These are phyloP conservation scores for Salisapilia sapeloensis DNA, from an alignment of 352 stramenopile genomes.

Conservation along the genomic window DNA sequence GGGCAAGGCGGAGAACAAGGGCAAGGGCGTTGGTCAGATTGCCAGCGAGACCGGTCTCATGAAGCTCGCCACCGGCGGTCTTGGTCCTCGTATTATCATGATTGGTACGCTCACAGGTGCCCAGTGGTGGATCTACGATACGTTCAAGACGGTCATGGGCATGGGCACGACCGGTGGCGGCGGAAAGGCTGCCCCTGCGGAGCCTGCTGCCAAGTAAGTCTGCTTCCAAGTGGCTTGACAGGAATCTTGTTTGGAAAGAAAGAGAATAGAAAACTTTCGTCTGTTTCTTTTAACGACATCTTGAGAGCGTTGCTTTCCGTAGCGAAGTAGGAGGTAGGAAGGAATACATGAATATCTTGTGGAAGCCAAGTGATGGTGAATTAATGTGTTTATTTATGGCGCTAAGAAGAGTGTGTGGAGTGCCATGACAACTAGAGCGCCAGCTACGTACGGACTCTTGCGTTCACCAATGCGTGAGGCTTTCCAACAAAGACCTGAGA, in stretches of 20 bases:
- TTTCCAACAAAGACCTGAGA: constrained; percentile 86
- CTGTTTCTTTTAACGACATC: too few relatives aligned
- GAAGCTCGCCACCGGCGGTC: constrained; percentile 77
- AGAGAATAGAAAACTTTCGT: too few relatives aligned
- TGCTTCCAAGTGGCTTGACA: too few relatives aligned
- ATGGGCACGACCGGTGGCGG: constrained; percentile 84
- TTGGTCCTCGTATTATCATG: constrained; percentile 91
- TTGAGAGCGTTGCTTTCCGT: too few relatives aligned
- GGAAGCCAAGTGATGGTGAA: too few relatives aligned
- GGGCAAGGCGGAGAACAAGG: constrained; percentile 83
- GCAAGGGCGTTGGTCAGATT: constrained; percentile 82
- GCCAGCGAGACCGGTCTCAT: constrained; percentile 55
- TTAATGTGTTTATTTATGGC: too few relatives aligned
- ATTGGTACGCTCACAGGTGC: constrained; percentile 92
- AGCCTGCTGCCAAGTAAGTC: too few relatives aligned
- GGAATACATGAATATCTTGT: neutral
- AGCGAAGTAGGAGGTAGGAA: too few relatives aligned
- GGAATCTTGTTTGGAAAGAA: too few relatives aligned
- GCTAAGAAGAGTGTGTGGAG: constrained; percentile 86
- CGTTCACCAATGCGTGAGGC: constrained; percentile 83
- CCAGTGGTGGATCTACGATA: constrained; percentile 96
- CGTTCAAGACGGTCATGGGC: constrained; percentile 87
- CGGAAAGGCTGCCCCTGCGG: constrained; percentile 41
- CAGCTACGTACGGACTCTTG: constrained; percentile 81
- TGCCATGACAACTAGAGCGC: constrained; percentile 75